phyloP scores from a whole-genome alignment of 2,329 filamentous ascomycete species.

The Diaporthe aspalathi region DNA sequence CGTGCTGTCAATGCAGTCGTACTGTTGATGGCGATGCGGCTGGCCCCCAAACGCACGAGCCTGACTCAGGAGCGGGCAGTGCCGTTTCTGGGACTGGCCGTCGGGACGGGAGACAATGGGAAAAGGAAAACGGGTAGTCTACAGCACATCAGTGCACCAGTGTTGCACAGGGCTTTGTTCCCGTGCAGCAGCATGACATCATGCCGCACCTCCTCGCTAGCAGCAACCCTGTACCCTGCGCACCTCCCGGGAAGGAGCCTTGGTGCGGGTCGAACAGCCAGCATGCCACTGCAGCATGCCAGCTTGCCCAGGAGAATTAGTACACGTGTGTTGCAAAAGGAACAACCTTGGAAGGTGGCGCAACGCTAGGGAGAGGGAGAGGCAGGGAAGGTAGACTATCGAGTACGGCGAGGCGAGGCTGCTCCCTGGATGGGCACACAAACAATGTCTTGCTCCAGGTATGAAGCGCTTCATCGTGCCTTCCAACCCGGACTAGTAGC shows the following conservation, averaged over 20 bases:
- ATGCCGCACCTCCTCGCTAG: background rate
- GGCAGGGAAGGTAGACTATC: background rate
- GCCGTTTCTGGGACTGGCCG: conserved; percentile 4
- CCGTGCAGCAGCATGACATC: conserved; percentile 20
- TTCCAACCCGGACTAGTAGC: no score
- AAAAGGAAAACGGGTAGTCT: no score
- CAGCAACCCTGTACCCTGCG: background rate
- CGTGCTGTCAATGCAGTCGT: background rate
- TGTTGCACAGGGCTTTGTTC: background rate
- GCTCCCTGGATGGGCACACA: no score
- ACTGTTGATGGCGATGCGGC: background rate
- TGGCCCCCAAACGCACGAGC: background rate
- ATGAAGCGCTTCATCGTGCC: no score
- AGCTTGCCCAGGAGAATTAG: background rate
- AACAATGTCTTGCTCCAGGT: no score
- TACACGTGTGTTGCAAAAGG: background rate
- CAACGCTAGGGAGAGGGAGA: background rate
- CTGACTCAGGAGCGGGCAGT: conserved; percentile 13
- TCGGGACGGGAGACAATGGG: no score
- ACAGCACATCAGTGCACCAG: no score
- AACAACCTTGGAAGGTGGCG: no score
- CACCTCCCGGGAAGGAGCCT: conserved; percentile 9
- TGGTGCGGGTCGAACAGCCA: background rate
- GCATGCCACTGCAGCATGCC: background rate
- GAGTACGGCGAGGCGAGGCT: background rate